Base-by-base conservation (phyloP, 2,329 filamentous ascomycete genomes). In the Aspergillus ochraceus region DNA sequence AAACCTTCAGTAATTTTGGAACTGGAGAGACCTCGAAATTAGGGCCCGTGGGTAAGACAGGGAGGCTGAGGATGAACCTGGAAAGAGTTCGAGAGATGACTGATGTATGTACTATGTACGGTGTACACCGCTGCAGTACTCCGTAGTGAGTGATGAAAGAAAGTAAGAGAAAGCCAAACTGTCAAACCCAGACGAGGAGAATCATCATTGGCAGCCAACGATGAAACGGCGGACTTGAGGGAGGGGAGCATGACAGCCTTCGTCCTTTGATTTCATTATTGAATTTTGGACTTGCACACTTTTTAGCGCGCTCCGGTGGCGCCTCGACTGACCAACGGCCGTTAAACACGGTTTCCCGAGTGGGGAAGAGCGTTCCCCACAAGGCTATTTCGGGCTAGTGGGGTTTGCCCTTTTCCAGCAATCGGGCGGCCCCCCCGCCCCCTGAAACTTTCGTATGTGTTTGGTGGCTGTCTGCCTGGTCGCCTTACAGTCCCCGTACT, bases 371-470 rank as follows among this genome's bases (percentile, higher is more conserved):
- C 26, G n/a, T 20, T 55, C 49, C 58, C 62, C 60, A 60, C 62
- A 61, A 60, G 61, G 52, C 60, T 67, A 68, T 68, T 65, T 68
- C 65, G 65, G 65, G 64, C 56, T 60, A 39, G 49, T 55, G 14
- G 36, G n/a, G 6, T 29, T 58, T 58, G 49, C n/a, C 54, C 55
- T 19, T 19, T 52, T 55, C 49, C 42, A 49, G 60, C n/a, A 24
- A 54, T 54, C 57, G 55, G 57, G 56, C 55, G 47, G 55, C 22
- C 42, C 30, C 62, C 64, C 60, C 65, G 63, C 58, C 65, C 62
- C 65, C 64, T 66, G 62, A 63, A 61, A 62, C 54, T 50, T 51
- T 59, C 46, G 47, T 49, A 24, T 59, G 42, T 19, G 36, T 52
- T 54, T 49, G 51, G 12, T 47, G 45, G 45, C 45, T 47, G 45